phyloP scores from a whole-genome alignment of 163 green algal genomes.

The Chloroidium sp. region DNA sequence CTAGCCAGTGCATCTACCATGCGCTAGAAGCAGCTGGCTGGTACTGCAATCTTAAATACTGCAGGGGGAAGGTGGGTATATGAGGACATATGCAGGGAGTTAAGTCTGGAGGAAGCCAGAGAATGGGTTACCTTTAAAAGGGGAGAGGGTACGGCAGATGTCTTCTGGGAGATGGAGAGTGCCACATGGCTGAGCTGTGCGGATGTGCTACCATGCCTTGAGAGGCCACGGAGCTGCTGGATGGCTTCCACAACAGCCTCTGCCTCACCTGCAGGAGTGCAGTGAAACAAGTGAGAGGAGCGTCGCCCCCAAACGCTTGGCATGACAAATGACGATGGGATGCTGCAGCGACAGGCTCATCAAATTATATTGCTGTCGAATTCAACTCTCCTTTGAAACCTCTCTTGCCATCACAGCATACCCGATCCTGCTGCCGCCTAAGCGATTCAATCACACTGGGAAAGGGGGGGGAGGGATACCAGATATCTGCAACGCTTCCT shows the following conservation, averaged over 20 bases:
- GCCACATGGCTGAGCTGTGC: slow-evolving; percentile 19
- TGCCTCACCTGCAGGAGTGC: slow-evolving; percentile 14
- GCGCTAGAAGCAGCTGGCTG: too few relatives aligned
- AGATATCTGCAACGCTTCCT: slow-evolving; percentile 25
- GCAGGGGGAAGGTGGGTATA: too few relatives aligned
- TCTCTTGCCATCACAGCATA: too few relatives aligned
- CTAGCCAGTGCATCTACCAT: too few relatives aligned
- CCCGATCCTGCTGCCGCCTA: background rate
- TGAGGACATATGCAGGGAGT: too few relatives aligned
- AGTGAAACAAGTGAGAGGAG: background rate
- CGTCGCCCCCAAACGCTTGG: background rate
- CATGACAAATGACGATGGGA: too few relatives aligned
- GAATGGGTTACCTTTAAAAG: background rate
- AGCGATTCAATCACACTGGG: background rate
- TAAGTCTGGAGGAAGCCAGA: too few relatives aligned
- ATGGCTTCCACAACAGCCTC: slow-evolving; percentile 20
- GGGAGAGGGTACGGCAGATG: slow-evolving; percentile 1
- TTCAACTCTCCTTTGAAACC: too few relatives aligned
- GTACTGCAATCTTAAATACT: too few relatives aligned
- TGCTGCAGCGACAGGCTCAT: too few relatives aligned
- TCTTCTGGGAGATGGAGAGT: slow-evolving; percentile 23
- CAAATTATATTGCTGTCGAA: too few relatives aligned
- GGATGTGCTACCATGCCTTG: slow-evolving; percentile 15
- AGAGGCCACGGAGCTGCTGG: slow-evolving; percentile 26
- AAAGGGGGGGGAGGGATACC: slow-evolving; percentile 8